Conservation (phyloP, 1,284 basidiomycete genomes). For the Papiliotrema terrestris region DNA sequence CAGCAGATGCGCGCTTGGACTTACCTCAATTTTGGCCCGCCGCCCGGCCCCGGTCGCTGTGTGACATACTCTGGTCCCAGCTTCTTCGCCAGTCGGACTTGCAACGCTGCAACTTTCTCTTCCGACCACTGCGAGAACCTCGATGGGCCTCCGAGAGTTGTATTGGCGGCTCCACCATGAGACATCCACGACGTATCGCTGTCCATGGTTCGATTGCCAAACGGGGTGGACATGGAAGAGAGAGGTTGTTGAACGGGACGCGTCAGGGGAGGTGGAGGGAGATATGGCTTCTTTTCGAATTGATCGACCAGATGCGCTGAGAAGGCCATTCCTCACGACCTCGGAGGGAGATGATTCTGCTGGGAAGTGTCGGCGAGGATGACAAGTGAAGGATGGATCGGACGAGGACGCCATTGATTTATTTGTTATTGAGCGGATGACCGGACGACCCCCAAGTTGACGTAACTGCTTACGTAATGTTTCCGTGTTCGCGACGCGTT, state of each 20-base stretch:
- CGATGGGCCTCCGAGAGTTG: constrained; percentile 5
- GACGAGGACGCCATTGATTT: background rate
- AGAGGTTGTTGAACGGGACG: constrained; percentile 3
- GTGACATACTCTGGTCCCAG: constrained; percentile 93
- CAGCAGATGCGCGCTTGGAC: background rate
- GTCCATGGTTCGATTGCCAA: constrained; percentile 10
- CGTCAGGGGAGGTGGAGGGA: constrained; percentile 7
- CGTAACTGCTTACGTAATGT: background rate
- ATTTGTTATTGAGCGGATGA: background rate
- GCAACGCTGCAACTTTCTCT: constrained; percentile 66
- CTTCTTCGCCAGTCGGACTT: constrained; percentile 77
- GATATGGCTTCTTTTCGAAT: constrained; percentile 21
- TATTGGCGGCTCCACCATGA: constrained; percentile 10
- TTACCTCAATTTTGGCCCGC: constrained; percentile 65
- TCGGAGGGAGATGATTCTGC: too few species aligned
- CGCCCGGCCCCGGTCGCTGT: constrained; percentile 81
- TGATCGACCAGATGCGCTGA: constrained; percentile 32
- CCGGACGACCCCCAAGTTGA: background rate
- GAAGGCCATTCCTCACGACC: constrained; percentile 22
- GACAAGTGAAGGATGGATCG: background rate
- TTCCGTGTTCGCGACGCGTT: background rate
- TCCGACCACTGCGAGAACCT: constrained; percentile 49
- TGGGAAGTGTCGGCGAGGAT: background rate
- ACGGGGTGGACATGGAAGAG: constrained; percentile 3
- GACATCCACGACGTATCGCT: constrained; percentile 15